Conservation (phyloP, 495 filamentous ascomycete genomes). For the Penicillium paxilli region DNA sequence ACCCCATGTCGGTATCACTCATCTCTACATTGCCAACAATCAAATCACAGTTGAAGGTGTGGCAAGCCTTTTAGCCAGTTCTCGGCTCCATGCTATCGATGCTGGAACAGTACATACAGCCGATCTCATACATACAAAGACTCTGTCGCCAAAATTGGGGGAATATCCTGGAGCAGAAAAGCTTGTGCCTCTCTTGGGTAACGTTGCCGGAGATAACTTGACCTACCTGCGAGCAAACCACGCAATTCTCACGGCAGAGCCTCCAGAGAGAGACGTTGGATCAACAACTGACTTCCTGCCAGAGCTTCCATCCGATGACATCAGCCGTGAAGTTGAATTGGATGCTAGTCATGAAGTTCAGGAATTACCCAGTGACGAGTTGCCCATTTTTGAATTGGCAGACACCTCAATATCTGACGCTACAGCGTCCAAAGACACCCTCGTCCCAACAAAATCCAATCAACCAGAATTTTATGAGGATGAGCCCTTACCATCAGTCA, state of each 20-base stretch:
- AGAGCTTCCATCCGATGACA: slow-evolving; percentile 34
- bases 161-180: slow-evolving; percentile 52
- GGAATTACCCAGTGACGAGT: slow-evolving; percentile 43
- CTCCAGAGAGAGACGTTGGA: slow-evolving; percentile 32
- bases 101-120: slow-evolving; percentile 45
- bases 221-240: slow-evolving; percentile 59
- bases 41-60: slow-evolving; percentile 57
- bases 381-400: slow-evolving; percentile 41
- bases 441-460: slow-evolving; percentile 6
- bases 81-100: slow-evolving; percentile 54
- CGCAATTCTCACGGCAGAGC: slow-evolving; percentile 52
- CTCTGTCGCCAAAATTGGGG: slow-evolving; percentile 11
- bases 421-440: background rate
- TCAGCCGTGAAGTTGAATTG: slow-evolving; percentile 38
- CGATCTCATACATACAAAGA: slow-evolving; percentile 22
- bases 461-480: slow-evolving; percentile 18
- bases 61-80: slow-evolving; percentile 52
- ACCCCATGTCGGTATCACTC: slow-evolving; percentile 54
- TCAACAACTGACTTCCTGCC: slow-evolving; percentile 28
- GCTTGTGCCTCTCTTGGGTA: slow-evolving; percentile 50
- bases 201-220: slow-evolving; percentile 45
- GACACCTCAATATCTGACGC: slow-evolving; percentile 33
- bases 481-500: slow-evolving; percentile 25
- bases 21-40: slow-evolving; percentile 61
- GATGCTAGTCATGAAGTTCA: slow-evolving; percentile 40